These are phyloP conservation scores for Phytophthora sansomeana DNA, from an alignment of 352 stramenopile species.

Conservation along the genomic window DNA sequence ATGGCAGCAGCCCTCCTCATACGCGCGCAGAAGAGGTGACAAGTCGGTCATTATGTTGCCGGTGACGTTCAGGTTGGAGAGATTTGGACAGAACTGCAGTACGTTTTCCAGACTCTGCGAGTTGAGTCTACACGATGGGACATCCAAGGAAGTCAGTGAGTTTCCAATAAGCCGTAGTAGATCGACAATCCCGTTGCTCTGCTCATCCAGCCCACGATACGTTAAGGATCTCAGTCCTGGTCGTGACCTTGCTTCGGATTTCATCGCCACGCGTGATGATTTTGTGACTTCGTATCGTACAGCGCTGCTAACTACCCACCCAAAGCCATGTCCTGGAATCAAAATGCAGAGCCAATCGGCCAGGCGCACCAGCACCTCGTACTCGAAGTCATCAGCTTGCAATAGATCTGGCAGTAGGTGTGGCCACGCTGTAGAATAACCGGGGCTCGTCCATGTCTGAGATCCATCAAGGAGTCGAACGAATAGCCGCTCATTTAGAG, in stretches of 20 bases:
- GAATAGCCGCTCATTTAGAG: slow-evolving; percentile 29
- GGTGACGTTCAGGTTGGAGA: slow-evolving; percentile 27
- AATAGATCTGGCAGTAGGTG: slow-evolving; percentile 12
- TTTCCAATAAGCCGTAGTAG: slow-evolving; percentile 25
- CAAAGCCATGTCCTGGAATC: slow-evolving; percentile 43
- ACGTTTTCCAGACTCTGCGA: slow-evolving; percentile 26
- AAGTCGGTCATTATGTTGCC: slow-evolving; percentile 22
- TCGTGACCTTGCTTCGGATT: slow-evolving; percentile 1
- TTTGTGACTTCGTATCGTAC: slow-evolving; percentile 13
- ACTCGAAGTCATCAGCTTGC: slow-evolving; percentile 24
- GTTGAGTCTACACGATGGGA: slow-evolving; percentile 25
- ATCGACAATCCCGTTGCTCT: slow-evolving; percentile 19
- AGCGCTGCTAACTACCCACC: slow-evolving; percentile 40
- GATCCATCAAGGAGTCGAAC: slow-evolving; percentile 29
- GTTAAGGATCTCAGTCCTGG: slow-evolving; percentile 27
- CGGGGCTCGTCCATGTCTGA: slow-evolving; percentile 22
- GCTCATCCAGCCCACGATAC: slow-evolving; percentile 26
- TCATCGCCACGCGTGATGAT: background rate
- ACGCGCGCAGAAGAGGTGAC: slow-evolving; percentile 23
- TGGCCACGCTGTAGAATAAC: slow-evolving; percentile 20
- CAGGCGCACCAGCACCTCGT: slow-evolving; percentile 43
- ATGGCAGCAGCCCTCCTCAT: slow-evolving; percentile 16
- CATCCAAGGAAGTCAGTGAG: slow-evolving; percentile 26
- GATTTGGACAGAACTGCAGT: slow-evolving; percentile 31
- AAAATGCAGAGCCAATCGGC: slow-evolving; percentile 42